Percentiles rank a stretch among this genome's conserved stretches.
These are phyloP conservation scores for Dactylellina haptotyla DNA, from an alignment of 2,329 filamentous ascomycete genomes.

Conservation along the genomic window DNA sequence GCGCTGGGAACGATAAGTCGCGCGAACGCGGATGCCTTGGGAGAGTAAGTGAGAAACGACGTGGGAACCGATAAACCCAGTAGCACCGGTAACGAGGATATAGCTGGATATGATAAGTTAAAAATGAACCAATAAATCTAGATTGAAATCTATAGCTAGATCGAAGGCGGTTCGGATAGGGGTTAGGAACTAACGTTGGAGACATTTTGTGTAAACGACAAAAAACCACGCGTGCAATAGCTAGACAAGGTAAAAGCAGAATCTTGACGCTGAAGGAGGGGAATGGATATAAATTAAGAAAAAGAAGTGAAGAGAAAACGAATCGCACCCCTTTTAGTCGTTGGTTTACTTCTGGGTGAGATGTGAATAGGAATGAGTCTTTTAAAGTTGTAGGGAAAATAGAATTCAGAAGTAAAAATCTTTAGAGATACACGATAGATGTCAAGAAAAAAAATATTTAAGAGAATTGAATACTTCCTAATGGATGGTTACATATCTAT, in stretches of 20 bases:
- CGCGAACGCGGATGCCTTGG: slow-evolving; percentile 22
- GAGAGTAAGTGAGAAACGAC: slow-evolving; percentile 24
- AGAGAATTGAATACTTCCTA: no score
- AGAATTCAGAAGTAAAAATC: not conserved
- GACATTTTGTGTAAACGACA: slow-evolving; percentile 5
- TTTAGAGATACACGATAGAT: not conserved
- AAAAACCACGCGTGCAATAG: not conserved
- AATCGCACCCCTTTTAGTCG: no score
- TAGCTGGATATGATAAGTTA: slow-evolving; percentile 20
- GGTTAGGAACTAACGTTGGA: slow-evolving; percentile 11
- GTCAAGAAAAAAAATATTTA: not conserved
- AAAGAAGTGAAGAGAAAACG: no score
- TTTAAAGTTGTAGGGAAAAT: not conserved
- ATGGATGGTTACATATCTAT: not conserved
- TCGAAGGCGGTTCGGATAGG: no score
- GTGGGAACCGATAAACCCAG: slow-evolving; percentile 40
- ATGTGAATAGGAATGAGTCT: not conserved
- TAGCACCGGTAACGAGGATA: slow-evolving; percentile 35
- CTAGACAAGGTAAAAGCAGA: no score
- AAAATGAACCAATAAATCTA: not conserved
- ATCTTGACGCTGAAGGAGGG: no score
- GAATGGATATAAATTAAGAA: no score
- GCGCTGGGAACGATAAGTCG: slow-evolving; percentile 22
- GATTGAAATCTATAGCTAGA: not conserved
- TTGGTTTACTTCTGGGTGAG: no score